Evolutionary conservation across 1,139 yeast species (phyloP).

Genomic region (Candida sanyaensis): DNA sequence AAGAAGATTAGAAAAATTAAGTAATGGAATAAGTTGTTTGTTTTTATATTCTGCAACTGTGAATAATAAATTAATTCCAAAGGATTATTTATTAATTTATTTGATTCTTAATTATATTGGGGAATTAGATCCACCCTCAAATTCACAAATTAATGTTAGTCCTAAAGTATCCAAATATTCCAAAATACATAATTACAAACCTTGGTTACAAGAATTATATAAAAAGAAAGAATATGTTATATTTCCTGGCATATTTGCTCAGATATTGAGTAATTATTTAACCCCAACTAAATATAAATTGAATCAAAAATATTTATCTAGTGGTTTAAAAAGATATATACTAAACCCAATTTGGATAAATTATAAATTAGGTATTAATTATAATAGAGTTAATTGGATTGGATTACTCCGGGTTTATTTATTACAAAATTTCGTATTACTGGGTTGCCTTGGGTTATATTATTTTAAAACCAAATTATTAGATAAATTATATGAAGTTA

Average conservation of each 20-base stretch:
- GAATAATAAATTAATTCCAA: slow-evolving; percentile 32
- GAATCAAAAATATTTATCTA: slow-evolving; percentile 39
- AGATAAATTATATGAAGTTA: slow-evolving; percentile 30
- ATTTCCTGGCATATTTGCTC: slow-evolving; percentile 41
- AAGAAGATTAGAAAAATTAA: slow-evolving; percentile 16
- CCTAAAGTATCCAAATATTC: slow-evolving; percentile 29
- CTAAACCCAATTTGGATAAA: slow-evolving; percentile 49
- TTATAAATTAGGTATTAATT: slow-evolving; percentile 30
- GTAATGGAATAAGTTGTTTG: slow-evolving; percentile 30
- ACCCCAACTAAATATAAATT: slow-evolving; percentile 42
- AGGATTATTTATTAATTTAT: slow-evolving; percentile 42
- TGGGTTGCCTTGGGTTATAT: slow-evolving; percentile 21
- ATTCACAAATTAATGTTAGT: slow-evolving; percentile 28
- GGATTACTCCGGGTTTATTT: slow-evolving; percentile 29
- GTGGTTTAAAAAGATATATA: slow-evolving; percentile 31
- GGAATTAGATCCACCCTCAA: slow-evolving; percentile 38
- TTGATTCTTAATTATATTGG: slow-evolving; percentile 36
- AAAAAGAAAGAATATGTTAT: slow-evolving; percentile 34
- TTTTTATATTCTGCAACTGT: slow-evolving; percentile 35
- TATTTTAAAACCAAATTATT: slow-evolving; percentile 27
- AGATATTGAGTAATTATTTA: slow-evolving; percentile 43
- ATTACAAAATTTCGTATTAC: slow-evolving; percentile 26
- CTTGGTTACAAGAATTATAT: slow-evolving; percentile 24
- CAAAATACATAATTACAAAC: slow-evolving; percentile 26
- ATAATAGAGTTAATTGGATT: slow-evolving; percentile 31